Base-by-base conservation (phyloP, 106 monocot genomes). In the Posidonia australis region DNA sequence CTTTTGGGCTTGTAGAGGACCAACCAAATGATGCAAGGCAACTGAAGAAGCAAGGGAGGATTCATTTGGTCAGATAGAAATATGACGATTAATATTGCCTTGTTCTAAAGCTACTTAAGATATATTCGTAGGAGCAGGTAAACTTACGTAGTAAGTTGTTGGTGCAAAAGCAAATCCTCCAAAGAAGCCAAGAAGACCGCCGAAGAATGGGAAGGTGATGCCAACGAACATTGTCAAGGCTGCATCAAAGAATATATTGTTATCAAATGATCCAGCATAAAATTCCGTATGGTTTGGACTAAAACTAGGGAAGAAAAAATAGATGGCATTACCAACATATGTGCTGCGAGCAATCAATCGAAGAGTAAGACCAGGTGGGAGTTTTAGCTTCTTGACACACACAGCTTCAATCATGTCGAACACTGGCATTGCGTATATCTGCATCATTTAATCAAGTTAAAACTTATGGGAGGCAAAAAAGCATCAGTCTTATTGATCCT, bases 1-100 rank as follows among this genome's bases (percentile, higher is more conserved):
- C 69, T 70, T 49, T 22, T 81, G 0, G 88, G 84, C 70, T 89
- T 89, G 66, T 72, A 79, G 67, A 89, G 58, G 13, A 70, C 53
- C 18, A 84, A 77, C 88, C 88, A 89, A 73, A 89, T 89, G 11
- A 84, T 72, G 76, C 88, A 89, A 1, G 88, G 88, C 41, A 89
- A 81, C 88, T 86, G 67, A 51, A 1, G 12, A n/a, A n/a, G n/a
- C n/a, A n/a, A n/a, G n/a, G n/a, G n/a, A n/a, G n/a, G n/a, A n/a
- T n/a, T n/a, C n/a, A n/a, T n/a, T n/a, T n/a, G n/a, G n/a, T n/a
- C n/a, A n/a, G n/a, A n/a, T n/a, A n/a, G n/a, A n/a, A n/a, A n/a
- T n/a, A n/a, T n/a, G n/a, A n/a, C n/a, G n/a, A n/a, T n/a, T n/a
- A n/a, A n/a, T n/a, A n/a, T n/a, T n/a, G n/a, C n/a, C n/a, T n/a